Evolutionary conservation across 306 rosid genomes (phyloP), one percentile per base, ranked within the genome.

Genomic region (Corylus heterophylla): DNA sequence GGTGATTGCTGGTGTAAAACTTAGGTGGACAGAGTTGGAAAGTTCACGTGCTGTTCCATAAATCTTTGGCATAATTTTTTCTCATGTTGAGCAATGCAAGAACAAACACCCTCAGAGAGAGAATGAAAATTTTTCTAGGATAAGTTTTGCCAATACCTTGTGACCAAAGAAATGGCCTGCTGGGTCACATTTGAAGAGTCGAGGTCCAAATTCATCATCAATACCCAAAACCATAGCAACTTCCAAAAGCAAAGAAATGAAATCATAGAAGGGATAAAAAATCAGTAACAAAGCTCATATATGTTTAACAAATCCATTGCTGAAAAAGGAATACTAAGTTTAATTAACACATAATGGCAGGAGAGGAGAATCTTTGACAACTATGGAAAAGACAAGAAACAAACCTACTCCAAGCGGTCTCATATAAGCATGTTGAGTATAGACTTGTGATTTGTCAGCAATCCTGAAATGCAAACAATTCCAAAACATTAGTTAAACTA

Each of bases 151-250:
- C 42, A 69, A 48, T 87, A 93, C 99, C 99, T 96, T 96, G 88
- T 96, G 99, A 81, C 99, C 99, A 78, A 93, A 96, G 89, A 90
- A 93, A 85, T 96, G 99, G 74, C 99, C 99, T 55, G 99, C 99
- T 35, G 99, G 99, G 70, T 96, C 99, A 77, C 99, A 96, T 84
- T 96, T 96, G 78, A 80, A 96, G 70, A 96, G 96, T 54, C 81
- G 94, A 76, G 99, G 91, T 54, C 99, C 99, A 29, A 42, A 70
- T 84, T 96, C 99, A 14, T 93, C 98, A 47, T 96, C 99, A 83
- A 96, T 90, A 71, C 96, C 94, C 93, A 96, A 88, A 76, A 96
- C 88, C 99, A 96, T 96, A 31, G 98, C 94, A 82, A 96, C 99
- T 96, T 83, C 79, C 73, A 49, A 75, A 76, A 63, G 59, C 80